These are phyloP conservation scores for Cerioporus squamosus DNA, from an alignment of 1,284 basidiomycete species.

Conservation along the genomic window DNA sequence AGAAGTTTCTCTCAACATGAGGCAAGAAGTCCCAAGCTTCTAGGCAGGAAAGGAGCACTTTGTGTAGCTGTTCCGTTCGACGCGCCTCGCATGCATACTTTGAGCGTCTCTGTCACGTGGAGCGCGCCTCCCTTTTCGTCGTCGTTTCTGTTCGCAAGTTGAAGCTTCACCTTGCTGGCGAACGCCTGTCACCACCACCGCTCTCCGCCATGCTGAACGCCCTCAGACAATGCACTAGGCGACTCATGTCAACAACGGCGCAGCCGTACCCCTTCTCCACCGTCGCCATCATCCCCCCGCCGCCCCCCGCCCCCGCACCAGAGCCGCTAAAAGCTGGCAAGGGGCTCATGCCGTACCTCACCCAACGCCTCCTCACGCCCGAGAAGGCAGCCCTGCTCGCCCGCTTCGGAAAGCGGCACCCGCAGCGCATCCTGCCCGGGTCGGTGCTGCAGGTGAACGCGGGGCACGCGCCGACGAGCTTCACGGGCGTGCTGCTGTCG, in stretches of 20 bases:
- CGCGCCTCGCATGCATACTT: slow-evolving; percentile 4
- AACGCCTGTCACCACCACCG: neutral
- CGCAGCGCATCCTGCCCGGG: slow-evolving; percentile 73
- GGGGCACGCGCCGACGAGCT: slow-evolving; percentile 74
- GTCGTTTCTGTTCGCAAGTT: slow-evolving; percentile 4
- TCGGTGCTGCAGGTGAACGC: slow-evolving; percentile 80
- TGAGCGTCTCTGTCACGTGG: slow-evolving; percentile 20
- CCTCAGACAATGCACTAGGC: slow-evolving; percentile 33
- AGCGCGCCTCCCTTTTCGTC: slow-evolving; percentile 14
- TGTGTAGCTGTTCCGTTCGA: too few relatives aligned
- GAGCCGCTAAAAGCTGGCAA: slow-evolving; percentile 65
- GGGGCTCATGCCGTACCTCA: slow-evolving; percentile 80
- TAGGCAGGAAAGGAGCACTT: neutral
- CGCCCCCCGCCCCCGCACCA: slow-evolving; percentile 48
- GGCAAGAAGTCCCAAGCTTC: too few relatives aligned
- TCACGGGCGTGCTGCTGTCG: slow-evolving; percentile 86
- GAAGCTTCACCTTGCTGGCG: neutral
- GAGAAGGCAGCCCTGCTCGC: slow-evolving; percentile 71
- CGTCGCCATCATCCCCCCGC: slow-evolving; percentile 58
- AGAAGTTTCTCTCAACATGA: too few relatives aligned
- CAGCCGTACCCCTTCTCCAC: slow-evolving; percentile 77
- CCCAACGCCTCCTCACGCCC: slow-evolving; percentile 64
- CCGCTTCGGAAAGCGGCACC: slow-evolving; percentile 73
- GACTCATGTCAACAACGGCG: slow-evolving; percentile 49
- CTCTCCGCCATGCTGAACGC: slow-evolving; percentile 29